Evolutionary conservation across 495 filamentous ascomycete genomes (phyloP).

Genomic region (Entonaema liquescens): DNA sequence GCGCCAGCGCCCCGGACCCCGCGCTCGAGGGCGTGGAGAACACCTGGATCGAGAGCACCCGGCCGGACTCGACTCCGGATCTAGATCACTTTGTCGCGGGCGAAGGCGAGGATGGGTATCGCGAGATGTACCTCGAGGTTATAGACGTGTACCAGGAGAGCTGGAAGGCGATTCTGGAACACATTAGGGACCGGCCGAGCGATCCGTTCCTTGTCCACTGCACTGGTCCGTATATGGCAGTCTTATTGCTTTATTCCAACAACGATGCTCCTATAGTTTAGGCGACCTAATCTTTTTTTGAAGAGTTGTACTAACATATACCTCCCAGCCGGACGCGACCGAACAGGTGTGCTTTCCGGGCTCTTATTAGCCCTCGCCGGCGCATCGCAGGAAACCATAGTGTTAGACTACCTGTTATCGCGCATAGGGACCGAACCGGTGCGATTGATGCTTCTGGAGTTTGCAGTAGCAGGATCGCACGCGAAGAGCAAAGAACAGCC

Average conservation of each 20-base stretch:
- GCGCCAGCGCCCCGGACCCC: constrained; percentile 47
- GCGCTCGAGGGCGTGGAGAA: constrained; percentile 52
- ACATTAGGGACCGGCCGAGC: constrained; percentile 44
- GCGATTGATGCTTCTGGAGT: constrained; percentile 52
- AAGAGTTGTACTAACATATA: constrained; percentile 15
- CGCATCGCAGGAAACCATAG: constrained; percentile 53
- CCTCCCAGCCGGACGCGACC: constrained; percentile 65
- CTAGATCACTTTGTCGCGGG: constrained; percentile 51
- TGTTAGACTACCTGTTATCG: constrained; percentile 61
- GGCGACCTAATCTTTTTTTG: background rate
- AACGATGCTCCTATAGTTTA: background rate
- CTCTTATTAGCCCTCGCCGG: constrained; percentile 65
- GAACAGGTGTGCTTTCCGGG: constrained; percentile 69
- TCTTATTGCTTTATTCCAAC: background rate
- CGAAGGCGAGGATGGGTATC: constrained; percentile 52
- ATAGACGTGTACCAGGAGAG: constrained; percentile 47
- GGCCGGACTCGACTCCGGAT: constrained; percentile 45
- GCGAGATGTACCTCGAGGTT: constrained; percentile 54
- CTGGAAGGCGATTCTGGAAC: constrained; percentile 51
- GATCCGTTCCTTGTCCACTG: constrained; percentile 57
- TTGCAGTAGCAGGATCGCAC: constrained; percentile 47
- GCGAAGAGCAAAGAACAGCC: constrained; percentile 44
- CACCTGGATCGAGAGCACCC: constrained; percentile 47
- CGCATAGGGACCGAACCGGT: constrained; percentile 58
- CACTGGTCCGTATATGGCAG: constrained; percentile 61